Evolutionary conservation across 805 yeast species (phyloP).

Genomic region (Candida parachauliodes): DNA sequence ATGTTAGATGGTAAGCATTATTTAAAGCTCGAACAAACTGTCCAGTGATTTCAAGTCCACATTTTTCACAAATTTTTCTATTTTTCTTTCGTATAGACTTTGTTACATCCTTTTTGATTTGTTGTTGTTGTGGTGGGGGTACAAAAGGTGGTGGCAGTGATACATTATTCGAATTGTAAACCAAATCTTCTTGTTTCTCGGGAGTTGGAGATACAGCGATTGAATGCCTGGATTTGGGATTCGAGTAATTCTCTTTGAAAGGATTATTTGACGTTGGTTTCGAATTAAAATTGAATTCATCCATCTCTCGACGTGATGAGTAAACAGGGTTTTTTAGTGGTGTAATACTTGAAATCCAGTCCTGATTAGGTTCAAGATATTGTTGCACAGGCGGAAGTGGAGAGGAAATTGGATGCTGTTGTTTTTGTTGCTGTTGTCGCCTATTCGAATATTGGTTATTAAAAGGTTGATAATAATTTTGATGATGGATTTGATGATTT

Average conservation of each 20-base stretch:
- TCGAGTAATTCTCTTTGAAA: constrained; percentile 1
- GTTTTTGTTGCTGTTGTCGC: background rate
- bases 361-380: background rate
- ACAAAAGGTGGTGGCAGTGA: no score
- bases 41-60: constrained; percentile 44
- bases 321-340: background rate
- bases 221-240: constrained; percentile 19
- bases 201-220: constrained; percentile 24
- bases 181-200: background rate
- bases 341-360: background rate
- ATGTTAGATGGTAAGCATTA: constrained; percentile 76
- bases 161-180: background rate
- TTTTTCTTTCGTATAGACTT: constrained; percentile 7
- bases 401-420: background rate
- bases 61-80: constrained; percentile 30
- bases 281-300: constrained; percentile 2
- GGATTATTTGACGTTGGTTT: constrained; percentile 8
- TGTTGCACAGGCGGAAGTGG: background rate
- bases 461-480: background rate
- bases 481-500: background rate
- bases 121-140: no score
- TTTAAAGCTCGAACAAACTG: constrained; percentile 84
- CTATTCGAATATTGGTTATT: background rate
- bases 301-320: background rate
- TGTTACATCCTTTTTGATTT: background rate